A percentile compares a stretch with the other conserved stretches of the same genome.
phyloP scores from a whole-genome alignment of 345 rosid genomes.

The Gossypium australe region DNA sequence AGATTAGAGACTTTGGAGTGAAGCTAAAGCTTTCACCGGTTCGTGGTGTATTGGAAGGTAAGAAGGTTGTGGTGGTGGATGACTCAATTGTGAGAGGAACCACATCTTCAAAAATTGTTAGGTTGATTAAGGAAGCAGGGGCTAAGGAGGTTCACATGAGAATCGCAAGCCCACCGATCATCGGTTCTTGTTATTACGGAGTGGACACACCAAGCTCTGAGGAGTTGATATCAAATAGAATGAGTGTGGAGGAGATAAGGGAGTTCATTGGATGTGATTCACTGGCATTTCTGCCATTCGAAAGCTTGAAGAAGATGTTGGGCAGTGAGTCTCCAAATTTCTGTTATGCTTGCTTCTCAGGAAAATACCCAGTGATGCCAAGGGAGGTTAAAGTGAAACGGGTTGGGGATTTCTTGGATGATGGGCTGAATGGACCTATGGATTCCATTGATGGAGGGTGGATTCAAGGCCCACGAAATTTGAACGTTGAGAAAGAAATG shows the following conservation, averaged over 20 bases:
- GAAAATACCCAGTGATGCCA: conserved; percentile 78
- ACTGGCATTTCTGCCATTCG: conserved; percentile 66
- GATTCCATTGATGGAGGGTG: conserved; percentile 75
- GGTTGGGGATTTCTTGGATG: conserved; percentile 83
- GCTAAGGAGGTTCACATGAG: conserved; percentile 97
- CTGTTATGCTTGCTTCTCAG: conserved; percentile 95
- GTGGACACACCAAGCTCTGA: conserved; percentile 92
- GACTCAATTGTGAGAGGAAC: conserved; percentile 96
- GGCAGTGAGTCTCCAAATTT: conserved; percentile 46
- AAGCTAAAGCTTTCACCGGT: conserved; percentile 93
- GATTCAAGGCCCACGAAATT: conserved; percentile 43
- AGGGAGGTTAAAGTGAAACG: conserved; percentile 70
- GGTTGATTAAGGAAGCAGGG: conserved; percentile 80
- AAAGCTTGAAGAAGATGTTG: conserved; percentile 56
- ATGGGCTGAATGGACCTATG: conserved; percentile 66
- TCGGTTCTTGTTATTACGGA: conserved; percentile 87
- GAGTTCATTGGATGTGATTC: conserved; percentile 77
- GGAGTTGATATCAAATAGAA: conserved; percentile 82
- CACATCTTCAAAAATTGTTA: conserved; percentile 81
- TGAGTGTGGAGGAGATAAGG: conserved; percentile 74
- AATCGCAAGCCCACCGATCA: conserved; percentile 89
- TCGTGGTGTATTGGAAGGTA: conserved; percentile 76
- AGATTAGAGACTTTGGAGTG: conserved; percentile 93
- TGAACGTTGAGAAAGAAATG: conserved; percentile 13
- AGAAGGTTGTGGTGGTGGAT: conserved; percentile 88